Evolutionary conservation across 1,284 basidiomycete species (phyloP).

Genomic region (Cryptococcus amylolentus): DNA sequence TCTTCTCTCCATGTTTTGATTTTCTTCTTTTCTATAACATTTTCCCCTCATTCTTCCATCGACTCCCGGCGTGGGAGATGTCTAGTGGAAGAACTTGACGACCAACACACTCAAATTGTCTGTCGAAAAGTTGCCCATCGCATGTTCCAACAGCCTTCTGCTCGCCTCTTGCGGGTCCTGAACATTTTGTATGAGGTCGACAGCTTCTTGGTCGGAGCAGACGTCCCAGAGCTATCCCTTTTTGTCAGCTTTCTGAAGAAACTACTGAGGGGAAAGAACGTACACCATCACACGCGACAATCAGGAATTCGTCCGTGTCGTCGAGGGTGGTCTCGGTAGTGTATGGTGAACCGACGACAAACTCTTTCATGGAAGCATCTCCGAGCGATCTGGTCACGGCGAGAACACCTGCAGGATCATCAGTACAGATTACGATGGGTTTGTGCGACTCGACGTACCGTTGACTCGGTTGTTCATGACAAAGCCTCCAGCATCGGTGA

Average conservation of each 20-base stretch:
- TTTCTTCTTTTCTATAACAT: not conserved
- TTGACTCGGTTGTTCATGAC: constrained; percentile 99
- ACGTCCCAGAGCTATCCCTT: constrained; percentile 87
- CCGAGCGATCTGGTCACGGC: constrained; percentile 95
- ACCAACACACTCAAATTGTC: constrained; percentile 64
- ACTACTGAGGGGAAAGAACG: constrained; percentile 42
- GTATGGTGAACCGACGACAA: constrained; percentile 95
- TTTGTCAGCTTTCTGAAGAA: not conserved
- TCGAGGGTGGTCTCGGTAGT: constrained; percentile 93
- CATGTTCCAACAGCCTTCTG: constrained; percentile 73
- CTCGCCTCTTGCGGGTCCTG: constrained; percentile 81
- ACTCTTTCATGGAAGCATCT: constrained; percentile 99
- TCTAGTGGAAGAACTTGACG: constrained; percentile 30
- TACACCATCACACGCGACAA: constrained; percentile 96
- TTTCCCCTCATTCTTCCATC: not conserved
- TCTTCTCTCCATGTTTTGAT: not conserved
- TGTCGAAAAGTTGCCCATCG: constrained; percentile 79
- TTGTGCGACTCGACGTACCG: constrained; percentile 49
- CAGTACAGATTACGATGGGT: not conserved
- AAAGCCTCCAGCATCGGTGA: constrained; percentile 95
- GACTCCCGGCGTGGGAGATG: not conserved
- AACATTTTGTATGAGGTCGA: constrained; percentile 73
- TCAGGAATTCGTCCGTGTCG: constrained; percentile 88
- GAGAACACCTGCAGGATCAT: constrained; percentile 61
- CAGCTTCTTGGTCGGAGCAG: constrained; percentile 83